A percentile compares a stretch with the other conserved stretches of the same genome.
Conservation (phyloP, 345 rosid genomes). For the Diplotaxis tenuifolia region DNA sequence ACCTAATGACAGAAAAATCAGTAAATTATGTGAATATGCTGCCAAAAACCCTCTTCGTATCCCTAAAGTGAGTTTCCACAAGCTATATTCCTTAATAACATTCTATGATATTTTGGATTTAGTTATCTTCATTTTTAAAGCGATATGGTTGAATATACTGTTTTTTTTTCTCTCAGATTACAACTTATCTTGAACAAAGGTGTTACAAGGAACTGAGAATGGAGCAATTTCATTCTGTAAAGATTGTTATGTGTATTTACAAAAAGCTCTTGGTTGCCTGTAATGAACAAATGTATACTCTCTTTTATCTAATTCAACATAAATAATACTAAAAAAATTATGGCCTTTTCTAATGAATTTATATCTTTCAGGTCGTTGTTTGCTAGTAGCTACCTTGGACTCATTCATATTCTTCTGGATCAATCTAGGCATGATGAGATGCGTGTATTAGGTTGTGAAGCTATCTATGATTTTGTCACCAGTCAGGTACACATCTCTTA, state of each 20-base stretch:
- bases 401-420: slow-evolving; percentile 64
- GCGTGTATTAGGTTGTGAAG: slow-evolving; percentile 60
- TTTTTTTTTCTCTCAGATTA: slow-evolving; percentile 47
- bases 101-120: not conserved
- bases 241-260: slow-evolving; percentile 61
- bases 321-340: not conserved
- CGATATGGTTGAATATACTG: not conserved
- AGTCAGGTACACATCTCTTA: slow-evolving; percentile 53
- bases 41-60: slow-evolving; percentile 70
- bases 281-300: slow-evolving; percentile 60
- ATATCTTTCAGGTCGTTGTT: slow-evolving; percentile 59
- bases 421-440: slow-evolving; percentile 57
- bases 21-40: slow-evolving; percentile 55
- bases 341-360: not conserved
- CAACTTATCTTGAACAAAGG: slow-evolving; percentile 70
- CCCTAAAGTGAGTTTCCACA: slow-evolving; percentile 44
- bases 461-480: slow-evolving; percentile 65
- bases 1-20: not conserved
- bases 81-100: not conserved
- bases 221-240: slow-evolving; percentile 59
- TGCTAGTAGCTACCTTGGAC: slow-evolving; percentile 68
- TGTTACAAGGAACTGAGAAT: slow-evolving; percentile 73
- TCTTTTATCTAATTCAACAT: not conserved
- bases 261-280: slow-evolving; percentile 61
- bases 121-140: not conserved